Evolutionary conservation across 2,329 filamentous ascomycete genomes (phyloP).

Genomic region (Fusarium proliferatum): DNA sequence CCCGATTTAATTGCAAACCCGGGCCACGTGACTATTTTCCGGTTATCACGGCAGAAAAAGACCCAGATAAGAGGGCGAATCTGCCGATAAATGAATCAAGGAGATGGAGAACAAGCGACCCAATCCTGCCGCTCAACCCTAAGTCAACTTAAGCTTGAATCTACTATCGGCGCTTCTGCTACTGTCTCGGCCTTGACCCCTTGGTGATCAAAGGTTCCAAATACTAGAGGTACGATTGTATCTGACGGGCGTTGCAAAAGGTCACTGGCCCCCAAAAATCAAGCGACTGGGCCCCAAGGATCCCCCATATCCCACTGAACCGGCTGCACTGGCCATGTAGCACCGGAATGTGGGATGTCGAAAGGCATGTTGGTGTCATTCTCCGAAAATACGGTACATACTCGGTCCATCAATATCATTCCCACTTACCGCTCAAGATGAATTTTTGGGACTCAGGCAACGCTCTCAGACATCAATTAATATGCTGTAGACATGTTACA

Average conservation of each 20-base stretch:
- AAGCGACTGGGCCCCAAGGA: neutral
- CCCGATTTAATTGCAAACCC: neutral
- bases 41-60: constrained; percentile 18
- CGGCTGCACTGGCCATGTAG: neutral
- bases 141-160: constrained; percentile 17
- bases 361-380: neutral
- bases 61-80: constrained; percentile 7
- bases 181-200: neutral
- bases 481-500: neutral
- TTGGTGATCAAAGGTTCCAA: neutral
- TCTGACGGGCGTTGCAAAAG: constrained; percentile 1
- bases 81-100: neutral
- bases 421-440: neutral
- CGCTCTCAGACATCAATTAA: neutral
- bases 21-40: constrained; percentile 7
- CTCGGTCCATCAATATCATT: neutral
- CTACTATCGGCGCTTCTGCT: neutral
- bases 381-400: neutral
- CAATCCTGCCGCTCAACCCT: neutral
- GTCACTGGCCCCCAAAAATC: neutral
- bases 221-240: neutral
- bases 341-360: neutral
- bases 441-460: neutral
- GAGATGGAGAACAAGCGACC: neutral
- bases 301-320: neutral